Conservation (phyloP, 176 grass and related monocot species). For the Hordeum vulgare region DNA sequence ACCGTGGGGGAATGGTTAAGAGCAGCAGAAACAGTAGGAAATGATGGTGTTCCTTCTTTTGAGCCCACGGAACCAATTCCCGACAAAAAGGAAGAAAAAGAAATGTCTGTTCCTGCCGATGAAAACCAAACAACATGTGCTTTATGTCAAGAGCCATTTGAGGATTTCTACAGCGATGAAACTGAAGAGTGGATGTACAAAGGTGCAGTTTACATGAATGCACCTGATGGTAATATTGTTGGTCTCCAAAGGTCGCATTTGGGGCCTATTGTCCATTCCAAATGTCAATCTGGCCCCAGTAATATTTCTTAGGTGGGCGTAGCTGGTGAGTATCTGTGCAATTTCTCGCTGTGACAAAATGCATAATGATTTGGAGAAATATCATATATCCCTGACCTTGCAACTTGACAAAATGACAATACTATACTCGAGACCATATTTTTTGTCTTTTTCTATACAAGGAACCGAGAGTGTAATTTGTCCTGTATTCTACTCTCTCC, state of each 20-base stretch:
- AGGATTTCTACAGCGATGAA: slow-evolving; percentile 98
- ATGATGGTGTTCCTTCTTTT: slow-evolving; percentile 78
- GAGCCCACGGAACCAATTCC: slow-evolving; percentile 41
- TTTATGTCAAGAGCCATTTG: slow-evolving; percentile 88
- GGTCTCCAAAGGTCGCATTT: slow-evolving; percentile 52
- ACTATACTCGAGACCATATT: background rate
- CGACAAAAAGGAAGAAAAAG: slow-evolving; percentile 71
- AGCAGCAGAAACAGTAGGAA: slow-evolving; percentile 83
- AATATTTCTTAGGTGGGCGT: slow-evolving; percentile 29
- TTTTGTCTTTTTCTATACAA: background rate
- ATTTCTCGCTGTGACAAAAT: slow-evolving; percentile 10
- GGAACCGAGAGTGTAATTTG: background rate
- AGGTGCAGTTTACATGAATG: slow-evolving; percentile 95
- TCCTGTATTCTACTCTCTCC: background rate
- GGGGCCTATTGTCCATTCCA: slow-evolving; percentile 96
- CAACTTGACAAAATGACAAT: background rate
- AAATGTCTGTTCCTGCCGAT: slow-evolving; percentile 86
- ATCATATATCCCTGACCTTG: background rate
- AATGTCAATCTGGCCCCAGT: slow-evolving; percentile 69
- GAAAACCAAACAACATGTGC: slow-evolving; percentile 88
- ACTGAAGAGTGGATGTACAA: slow-evolving; percentile 99
- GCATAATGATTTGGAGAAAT: background rate
- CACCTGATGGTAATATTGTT: slow-evolving; percentile 52
- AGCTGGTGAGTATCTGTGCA: slow-evolving; percentile 42
- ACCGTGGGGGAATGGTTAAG: slow-evolving; percentile 76